Conservation (phyloP, 2,329 filamentous ascomycete genomes). For the Colletotrichum filicis region DNA sequence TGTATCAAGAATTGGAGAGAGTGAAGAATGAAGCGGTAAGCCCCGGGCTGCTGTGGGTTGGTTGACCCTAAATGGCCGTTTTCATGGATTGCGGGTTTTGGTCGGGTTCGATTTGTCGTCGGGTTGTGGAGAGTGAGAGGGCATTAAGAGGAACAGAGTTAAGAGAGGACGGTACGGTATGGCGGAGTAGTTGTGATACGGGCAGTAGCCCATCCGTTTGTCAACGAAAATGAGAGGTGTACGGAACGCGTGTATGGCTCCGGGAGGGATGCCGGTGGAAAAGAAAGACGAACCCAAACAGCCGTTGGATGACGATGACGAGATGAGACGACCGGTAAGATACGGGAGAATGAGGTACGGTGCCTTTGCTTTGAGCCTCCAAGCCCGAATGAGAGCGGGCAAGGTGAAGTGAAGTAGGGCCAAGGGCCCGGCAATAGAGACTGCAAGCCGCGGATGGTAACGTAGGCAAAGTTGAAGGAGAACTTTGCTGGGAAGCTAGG, state of each 20-base stretch:
- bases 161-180: not conserved
- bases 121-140: slow-evolving; percentile 18
- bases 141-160: not conserved
- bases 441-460: not conserved
- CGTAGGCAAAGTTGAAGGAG: slow-evolving; percentile 1
- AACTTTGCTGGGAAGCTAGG: slow-evolving; percentile 12
- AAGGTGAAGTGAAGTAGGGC: slow-evolving; percentile 2
- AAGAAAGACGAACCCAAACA: not conserved
- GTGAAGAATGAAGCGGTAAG: slow-evolving; percentile 3
- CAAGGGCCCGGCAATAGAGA: not conserved
- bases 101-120: slow-evolving; percentile 12
- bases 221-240: slow-evolving; percentile 1
- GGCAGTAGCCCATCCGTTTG: slow-evolving; percentile 19
- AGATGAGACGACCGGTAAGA: slow-evolving; percentile 22
- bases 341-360: slow-evolving; percentile 1
- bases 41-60: not conserved
- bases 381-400: slow-evolving; percentile 3
- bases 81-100: slow-evolving; percentile 20
- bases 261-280: not conserved
- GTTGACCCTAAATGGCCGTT: slow-evolving; percentile 3
- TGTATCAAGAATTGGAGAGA: slow-evolving; percentile 1
- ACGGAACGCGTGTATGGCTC: not conserved
- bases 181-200: not conserved
- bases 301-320: slow-evolving; percentile 6
- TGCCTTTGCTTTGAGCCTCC: not conserved